Percentiles rank a stretch among this genome's conserved stretches.
Evolutionary conservation across 352 stramenopile genomes (phyloP).

Genomic region (Phytopythium vexans): DNA sequence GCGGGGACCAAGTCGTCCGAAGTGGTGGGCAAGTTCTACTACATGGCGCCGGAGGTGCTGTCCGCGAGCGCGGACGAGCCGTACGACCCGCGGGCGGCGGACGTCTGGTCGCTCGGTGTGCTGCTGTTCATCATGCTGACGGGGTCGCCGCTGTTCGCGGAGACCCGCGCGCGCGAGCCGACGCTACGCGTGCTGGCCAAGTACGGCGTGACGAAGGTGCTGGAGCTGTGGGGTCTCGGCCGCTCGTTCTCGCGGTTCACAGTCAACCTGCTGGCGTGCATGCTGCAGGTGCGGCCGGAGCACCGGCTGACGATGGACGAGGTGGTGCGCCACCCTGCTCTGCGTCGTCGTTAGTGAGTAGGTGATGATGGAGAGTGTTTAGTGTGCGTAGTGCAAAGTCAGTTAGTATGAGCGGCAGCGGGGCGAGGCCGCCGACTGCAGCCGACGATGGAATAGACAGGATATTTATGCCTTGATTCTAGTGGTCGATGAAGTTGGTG

Average conservation of each 20-base stretch:
- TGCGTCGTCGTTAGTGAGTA: slow-evolving; percentile 1
- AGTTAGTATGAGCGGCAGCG: too few species aligned
- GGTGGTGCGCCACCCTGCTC: slow-evolving; percentile 19
- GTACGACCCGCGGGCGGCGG: slow-evolving; percentile 36
- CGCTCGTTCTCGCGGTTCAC: slow-evolving; percentile 18
- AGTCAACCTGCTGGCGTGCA: slow-evolving; percentile 36
- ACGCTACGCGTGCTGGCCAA: slow-evolving; percentile 43
- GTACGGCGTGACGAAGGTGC: slow-evolving; percentile 48
- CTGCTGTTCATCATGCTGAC: slow-evolving; percentile 60
- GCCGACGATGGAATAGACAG: too few species aligned
- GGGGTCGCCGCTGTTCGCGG: slow-evolving; percentile 39
- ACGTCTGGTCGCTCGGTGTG: slow-evolving; percentile 60
- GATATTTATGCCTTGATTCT: too few species aligned
- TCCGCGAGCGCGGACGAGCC: slow-evolving; percentile 5
- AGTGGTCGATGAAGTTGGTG: too few species aligned
- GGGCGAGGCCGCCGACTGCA: too few species aligned
- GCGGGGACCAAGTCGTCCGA: slow-evolving; percentile 30
- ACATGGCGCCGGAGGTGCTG: slow-evolving; percentile 68
- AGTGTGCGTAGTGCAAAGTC: too few species aligned
- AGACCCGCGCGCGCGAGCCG: slow-evolving; percentile 23
- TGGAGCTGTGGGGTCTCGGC: slow-evolving; percentile 54
- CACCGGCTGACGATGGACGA: slow-evolving; percentile 30
- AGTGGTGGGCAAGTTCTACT: slow-evolving; percentile 65
- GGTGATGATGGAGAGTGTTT: too few species aligned
- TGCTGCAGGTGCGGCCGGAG: slow-evolving; percentile 48